Percentiles rank a stretch among this genome's conserved stretches.
Evolutionary conservation across 1,284 basidiomycete genomes (phyloP).

Genomic region (Naganishia albida): DNA sequence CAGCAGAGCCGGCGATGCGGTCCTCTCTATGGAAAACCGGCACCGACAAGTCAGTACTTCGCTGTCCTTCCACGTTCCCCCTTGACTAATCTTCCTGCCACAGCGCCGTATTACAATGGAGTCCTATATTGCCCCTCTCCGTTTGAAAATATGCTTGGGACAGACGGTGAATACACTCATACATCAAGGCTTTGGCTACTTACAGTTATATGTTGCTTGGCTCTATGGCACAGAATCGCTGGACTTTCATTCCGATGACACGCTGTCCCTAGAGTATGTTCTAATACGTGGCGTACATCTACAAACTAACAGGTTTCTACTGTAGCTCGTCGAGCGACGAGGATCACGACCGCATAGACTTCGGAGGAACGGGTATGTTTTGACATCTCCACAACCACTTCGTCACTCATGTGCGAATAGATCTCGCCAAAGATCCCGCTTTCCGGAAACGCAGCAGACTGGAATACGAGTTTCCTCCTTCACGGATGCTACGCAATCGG

Average conservation of each 20-base stretch:
- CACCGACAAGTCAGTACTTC: conserved; percentile 6
- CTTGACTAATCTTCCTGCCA: not conserved
- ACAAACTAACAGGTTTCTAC: not conserved
- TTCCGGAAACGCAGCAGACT: not conserved
- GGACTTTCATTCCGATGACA: not conserved
- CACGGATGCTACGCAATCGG: no score
- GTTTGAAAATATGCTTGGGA: not conserved
- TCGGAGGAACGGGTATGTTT: conserved; percentile 1
- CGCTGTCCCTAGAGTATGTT: not conserved
- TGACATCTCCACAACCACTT: not conserved
- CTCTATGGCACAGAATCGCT: not conserved
- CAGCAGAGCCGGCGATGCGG: conserved; percentile 10
- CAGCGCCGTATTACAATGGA: conserved; percentile 23
- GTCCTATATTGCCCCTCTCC: conserved; percentile 21
- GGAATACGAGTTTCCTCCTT: not conserved
- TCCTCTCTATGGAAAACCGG: conserved; percentile 18
- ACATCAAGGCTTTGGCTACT: not conserved
- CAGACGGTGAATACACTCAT: not conserved
- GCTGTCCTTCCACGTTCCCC: no score
- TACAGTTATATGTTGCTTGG: not conserved
- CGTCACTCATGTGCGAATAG: not conserved
- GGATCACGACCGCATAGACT: not conserved
- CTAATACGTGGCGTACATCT: not conserved
- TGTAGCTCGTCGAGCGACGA: conserved; percentile 7
- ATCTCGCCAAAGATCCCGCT: conserved; percentile 1